A percentile compares a stretch with the other conserved stretches of the same genome.
Evolutionary conservation across 2,329 filamentous ascomycete genomes (phyloP).

Genomic region (Mycosphaerelloides madeirae): DNA sequence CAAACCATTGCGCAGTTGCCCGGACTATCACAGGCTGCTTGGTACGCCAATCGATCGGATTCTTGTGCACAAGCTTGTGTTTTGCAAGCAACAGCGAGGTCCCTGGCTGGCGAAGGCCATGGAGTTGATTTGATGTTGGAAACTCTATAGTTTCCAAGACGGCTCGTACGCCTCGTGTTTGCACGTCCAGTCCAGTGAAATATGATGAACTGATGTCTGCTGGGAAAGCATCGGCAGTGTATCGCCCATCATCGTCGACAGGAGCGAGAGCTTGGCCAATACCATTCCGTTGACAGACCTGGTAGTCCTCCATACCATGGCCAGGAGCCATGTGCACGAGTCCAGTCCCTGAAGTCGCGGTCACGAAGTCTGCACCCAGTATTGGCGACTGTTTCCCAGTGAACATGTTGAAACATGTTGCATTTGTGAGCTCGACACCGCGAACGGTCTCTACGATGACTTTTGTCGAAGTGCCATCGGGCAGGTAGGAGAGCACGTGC

Average conservation of each 20-base stretch:
- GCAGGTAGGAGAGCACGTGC: slow-evolving; percentile 46
- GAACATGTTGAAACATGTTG: slow-evolving; percentile 28
- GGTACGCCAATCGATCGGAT: slow-evolving; percentile 96
- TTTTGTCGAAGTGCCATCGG: slow-evolving; percentile 42
- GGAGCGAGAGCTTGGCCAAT: slow-evolving; percentile 71
- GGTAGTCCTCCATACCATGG: slow-evolving; percentile 95
- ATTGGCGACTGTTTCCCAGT: slow-evolving; percentile 54
- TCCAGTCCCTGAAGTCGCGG: slow-evolving; percentile 82
- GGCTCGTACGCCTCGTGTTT: slow-evolving; percentile 62
- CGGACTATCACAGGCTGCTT: slow-evolving; percentile 87
- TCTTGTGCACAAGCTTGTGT: slow-evolving; percentile 79
- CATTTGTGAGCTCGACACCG: slow-evolving; percentile 60
- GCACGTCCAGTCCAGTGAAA: slow-evolving; percentile 68
- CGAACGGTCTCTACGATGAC: slow-evolving; percentile 54
- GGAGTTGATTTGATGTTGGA: slow-evolving; percentile 10
- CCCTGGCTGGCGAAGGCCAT: neutral
- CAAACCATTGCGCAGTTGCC: slow-evolving; percentile 97
- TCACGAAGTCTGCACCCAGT: slow-evolving; percentile 83
- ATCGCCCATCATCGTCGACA: slow-evolving; percentile 74
- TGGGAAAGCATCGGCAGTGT: slow-evolving; percentile 74
- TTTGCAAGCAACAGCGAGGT: slow-evolving; percentile 57
- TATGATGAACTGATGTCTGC: slow-evolving; percentile 48
- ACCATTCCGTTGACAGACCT: slow-evolving; percentile 65
- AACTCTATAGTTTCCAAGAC: slow-evolving; percentile 65
- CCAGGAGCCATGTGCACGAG: slow-evolving; percentile 93